Evolutionary conservation across 805 yeast genomes (phyloP).

Genomic region (Starmera amethionina): DNA sequence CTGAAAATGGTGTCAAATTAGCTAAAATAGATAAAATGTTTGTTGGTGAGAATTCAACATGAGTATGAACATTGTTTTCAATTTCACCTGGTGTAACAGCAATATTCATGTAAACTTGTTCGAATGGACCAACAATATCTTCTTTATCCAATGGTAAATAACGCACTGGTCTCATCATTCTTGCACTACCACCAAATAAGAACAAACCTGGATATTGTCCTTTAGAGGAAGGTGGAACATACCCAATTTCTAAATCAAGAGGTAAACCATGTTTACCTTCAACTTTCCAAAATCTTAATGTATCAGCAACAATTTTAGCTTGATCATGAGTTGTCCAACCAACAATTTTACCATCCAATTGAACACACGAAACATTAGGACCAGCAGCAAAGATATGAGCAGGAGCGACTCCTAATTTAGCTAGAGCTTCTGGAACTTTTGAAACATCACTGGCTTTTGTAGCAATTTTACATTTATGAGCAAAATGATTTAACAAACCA

Average conservation of each 20-base stretch:
- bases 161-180: constrained; percentile 94
- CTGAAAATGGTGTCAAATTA: constrained; percentile 95
- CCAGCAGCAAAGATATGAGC: constrained; percentile 80
- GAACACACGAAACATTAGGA: constrained; percentile 81
- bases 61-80: constrained; percentile 69
- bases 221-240: constrained; percentile 89
- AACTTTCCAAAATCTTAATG: constrained; percentile 88
- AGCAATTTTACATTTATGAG: constrained; percentile 87
- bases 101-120: constrained; percentile 93
- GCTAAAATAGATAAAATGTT: constrained; percentile 91
- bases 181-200: constrained; percentile 82
- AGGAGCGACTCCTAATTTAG: constrained; percentile 72
- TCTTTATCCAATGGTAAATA: constrained; percentile 76
- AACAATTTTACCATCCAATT: constrained; percentile 81
- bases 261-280: constrained; percentile 76
- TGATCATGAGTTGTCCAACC: constrained; percentile 94
- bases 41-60: constrained; percentile 93
- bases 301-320: constrained; percentile 79
- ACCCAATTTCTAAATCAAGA: constrained; percentile 81
- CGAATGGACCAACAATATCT: constrained; percentile 94
- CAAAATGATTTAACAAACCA: constrained; percentile 93
- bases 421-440: constrained; percentile 53
- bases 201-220: constrained; percentile 97
- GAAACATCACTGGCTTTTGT: constrained; percentile 70
- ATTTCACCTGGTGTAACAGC: constrained; percentile 94